These are phyloP conservation scores for Diaporthe amygdali DNA, from an alignment of 2,329 filamentous ascomycete genomes.

Conservation along the genomic window DNA sequence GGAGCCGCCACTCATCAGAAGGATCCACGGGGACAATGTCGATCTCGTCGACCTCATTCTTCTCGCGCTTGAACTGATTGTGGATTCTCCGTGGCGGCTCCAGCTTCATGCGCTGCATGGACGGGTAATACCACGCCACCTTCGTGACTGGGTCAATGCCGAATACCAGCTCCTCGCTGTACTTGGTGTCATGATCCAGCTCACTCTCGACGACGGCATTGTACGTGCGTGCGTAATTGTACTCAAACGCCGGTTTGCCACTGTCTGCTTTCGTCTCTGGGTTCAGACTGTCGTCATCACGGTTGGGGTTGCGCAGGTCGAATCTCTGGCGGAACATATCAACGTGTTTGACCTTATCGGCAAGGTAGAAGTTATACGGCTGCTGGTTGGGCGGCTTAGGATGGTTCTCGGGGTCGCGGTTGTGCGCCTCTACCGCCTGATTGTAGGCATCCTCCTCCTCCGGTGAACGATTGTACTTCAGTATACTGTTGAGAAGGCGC, in stretches of 20 bases:
- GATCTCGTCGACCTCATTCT: conserved; percentile 60
- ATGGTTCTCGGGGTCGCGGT: conserved; percentile 60
- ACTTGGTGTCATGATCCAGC: conserved; percentile 63
- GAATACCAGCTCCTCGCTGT: conserved; percentile 67
- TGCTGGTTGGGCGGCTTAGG: conserved; percentile 62
- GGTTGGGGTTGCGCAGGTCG: conserved; percentile 60
- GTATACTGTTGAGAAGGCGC: conserved; percentile 65
- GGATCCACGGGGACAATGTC: conserved; percentile 62
- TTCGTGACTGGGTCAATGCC: conserved; percentile 49
- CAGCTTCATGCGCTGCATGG: conserved; percentile 68
- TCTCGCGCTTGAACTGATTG: conserved; percentile 53
- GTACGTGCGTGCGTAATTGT: conserved; percentile 67
- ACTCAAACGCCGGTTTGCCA: conserved; percentile 52
- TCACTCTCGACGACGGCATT: conserved; percentile 66
- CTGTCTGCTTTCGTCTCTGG: conserved; percentile 51
- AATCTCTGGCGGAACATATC: conserved; percentile 66
- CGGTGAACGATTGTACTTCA: conserved; percentile 62
- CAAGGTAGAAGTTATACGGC: conserved; percentile 72
- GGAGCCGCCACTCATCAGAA: conserved; percentile 55
- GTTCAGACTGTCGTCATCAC: conserved; percentile 60
- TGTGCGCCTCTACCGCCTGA: conserved; percentile 56
- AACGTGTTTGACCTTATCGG: conserved; percentile 52
- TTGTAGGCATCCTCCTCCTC: conserved; percentile 59
- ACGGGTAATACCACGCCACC: conserved; percentile 71
- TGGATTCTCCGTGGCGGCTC: conserved; percentile 68